Conservation (phyloP, 371 early-diverging fungal species). For the Funneliformis caledonium region DNA sequence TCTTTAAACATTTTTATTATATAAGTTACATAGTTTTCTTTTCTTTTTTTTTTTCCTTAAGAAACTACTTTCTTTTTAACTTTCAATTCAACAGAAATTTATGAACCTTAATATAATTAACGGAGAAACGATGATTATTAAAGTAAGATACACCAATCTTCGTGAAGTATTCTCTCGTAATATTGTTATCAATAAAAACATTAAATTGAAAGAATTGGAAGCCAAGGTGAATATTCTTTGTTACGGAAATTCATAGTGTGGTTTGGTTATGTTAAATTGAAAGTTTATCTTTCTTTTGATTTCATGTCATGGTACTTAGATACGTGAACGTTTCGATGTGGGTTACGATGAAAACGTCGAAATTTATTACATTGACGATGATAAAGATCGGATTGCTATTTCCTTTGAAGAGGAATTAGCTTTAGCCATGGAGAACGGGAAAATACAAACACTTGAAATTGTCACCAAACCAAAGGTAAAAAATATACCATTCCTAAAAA, state of each 20-base stretch:
- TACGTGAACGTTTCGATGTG: constrained; percentile 37
- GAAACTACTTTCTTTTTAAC: too few species aligned
- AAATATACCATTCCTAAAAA: not conserved
- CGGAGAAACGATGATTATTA: constrained; percentile 14
- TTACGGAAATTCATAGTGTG: not conserved
- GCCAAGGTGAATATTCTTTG: constrained; percentile 19
- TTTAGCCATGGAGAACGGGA: not conserved
- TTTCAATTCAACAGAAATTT: too few species aligned
- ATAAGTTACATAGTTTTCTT: too few species aligned
- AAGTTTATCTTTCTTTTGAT: too few species aligned
- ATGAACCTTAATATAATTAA: not conserved
- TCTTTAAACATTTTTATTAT: too few species aligned
- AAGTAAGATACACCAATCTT: not conserved
- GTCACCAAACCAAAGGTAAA: constrained; percentile 21
- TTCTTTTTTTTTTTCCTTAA: too few species aligned
- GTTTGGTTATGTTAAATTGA: too few species aligned
- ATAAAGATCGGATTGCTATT: constrained; percentile 9
- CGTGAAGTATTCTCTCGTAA: not conserved
- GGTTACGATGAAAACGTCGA: constrained; percentile 12
- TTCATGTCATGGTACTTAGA: not conserved
- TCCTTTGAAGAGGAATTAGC: constrained; percentile 30
- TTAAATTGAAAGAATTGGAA: constrained; percentile 28
- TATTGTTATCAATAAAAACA: not conserved
- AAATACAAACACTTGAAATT: constrained; percentile 22
- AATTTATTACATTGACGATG: constrained; percentile 15